A percentile compares a stretch with the other conserved stretches of the same genome.
Conservation (phyloP, 2,329 filamentous ascomycete species). For the Ilyonectria destructans region DNA sequence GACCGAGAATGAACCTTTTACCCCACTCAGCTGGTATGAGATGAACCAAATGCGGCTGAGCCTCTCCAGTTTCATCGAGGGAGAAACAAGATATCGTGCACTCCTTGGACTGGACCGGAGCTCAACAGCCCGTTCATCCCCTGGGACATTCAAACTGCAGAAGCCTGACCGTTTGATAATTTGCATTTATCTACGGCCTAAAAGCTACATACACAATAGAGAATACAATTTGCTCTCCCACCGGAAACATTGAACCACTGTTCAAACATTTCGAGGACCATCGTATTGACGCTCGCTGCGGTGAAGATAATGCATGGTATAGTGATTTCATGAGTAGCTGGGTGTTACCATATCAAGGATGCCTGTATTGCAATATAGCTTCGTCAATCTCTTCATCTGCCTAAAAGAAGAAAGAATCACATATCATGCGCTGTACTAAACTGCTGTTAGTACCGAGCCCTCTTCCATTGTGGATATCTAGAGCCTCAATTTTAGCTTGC, state of each 20-base stretch:
- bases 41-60: neutral
- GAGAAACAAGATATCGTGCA: neutral
- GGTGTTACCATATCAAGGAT: too few species aligned
- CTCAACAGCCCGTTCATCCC: neutral
- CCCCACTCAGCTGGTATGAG: too few species aligned
- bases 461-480: too few species aligned
- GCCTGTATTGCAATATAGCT: too few species aligned
- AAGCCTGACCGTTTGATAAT: neutral
- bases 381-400: too few species aligned
- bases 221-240: conserved; percentile 5
- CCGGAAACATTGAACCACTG: neutral
- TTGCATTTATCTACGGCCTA: neutral
- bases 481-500: too few species aligned
- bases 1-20: conserved; percentile 3
- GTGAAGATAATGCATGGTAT: too few species aligned
- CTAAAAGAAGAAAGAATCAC: too few species aligned
- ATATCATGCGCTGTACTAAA: too few species aligned
- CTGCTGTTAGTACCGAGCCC: too few species aligned
- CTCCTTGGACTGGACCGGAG: neutral
- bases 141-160: neutral
- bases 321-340: too few species aligned
- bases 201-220: neutral
- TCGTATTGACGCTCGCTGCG: too few species aligned
- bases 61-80: neutral
- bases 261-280: neutral